Base-by-base conservation (phyloP, 176 grass and related monocot genomes). In the Urochloa ruziziensis region DNA sequence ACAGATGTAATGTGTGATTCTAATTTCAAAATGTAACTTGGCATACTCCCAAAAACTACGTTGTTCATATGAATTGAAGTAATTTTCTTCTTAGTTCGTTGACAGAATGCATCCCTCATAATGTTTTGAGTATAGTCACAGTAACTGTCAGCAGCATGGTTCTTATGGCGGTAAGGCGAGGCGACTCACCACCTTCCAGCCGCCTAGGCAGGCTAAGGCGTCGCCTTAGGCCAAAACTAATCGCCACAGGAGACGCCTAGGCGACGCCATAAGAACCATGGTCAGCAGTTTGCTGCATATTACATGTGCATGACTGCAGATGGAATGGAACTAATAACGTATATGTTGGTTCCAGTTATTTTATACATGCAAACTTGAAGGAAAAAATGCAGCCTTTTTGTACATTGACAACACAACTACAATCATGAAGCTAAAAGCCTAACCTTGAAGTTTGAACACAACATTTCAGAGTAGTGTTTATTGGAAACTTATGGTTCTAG, bases 401-500 rank as follows among this genome's bases (percentile, higher is more conserved):
- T 78, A 32, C 27, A 29, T 30, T 63, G 39, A 29, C 33, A 24
- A 47, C 42, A 70, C n/a, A 28, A 11, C 28, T 54, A 54, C 34
- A 40, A 57, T n/a, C 5, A 15, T 33, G 34, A 46, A 77, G 18
- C 30, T 77, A 77, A 66, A 57, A 34, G 23, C 8, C 63, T 85
- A 77, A 76, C n/a, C 53, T 15, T 67, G 48, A 67, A 0, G 35
- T 84, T 85, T 13, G 21, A 47, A 77, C 25, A 28, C 7, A 19
- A 77, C 2, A 54, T 29, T 75, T 40, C 52, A 11, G 34, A 66
- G 3, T 56, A 57, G 23, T 19, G 62, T 29, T 62, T 72, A 54
- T 75, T 66, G 10, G 35, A 14, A 75, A 84, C 7, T n/a, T n/a
- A 67, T 75, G 82, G 6, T 24, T 83, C 16, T 75, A 56, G 64